These are phyloP conservation scores for Paraurostyla sp. DNA, from an alignment of 73 alveolate species.

Conservation along the genomic window DNA sequence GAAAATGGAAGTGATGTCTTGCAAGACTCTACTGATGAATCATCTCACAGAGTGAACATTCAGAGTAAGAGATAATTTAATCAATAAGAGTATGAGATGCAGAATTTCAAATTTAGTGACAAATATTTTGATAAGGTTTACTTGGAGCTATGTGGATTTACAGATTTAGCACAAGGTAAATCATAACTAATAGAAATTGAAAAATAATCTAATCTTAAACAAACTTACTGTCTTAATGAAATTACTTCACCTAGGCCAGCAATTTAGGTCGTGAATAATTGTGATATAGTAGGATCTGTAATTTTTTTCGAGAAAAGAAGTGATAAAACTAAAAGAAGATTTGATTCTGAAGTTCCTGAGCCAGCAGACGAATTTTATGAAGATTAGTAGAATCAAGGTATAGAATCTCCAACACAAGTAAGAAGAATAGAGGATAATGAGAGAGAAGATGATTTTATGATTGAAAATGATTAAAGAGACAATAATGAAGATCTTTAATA, in stretches of 20 bases:
- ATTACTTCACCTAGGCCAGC: not conserved
- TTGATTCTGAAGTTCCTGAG: not conserved
- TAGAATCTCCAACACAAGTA: not conserved
- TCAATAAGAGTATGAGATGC: not conserved
- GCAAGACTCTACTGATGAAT: not conserved
- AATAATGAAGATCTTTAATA: no score
- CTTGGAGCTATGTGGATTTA: constrained; percentile 15
- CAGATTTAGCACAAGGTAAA: not conserved
- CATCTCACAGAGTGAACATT: not conserved
- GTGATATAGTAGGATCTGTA: constrained; percentile 14
- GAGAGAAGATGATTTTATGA: no score
- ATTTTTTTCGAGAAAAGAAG: constrained; percentile 21
- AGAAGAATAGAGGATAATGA: not conserved
- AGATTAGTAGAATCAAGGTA: no score
- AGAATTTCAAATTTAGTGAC: constrained; percentile 8
- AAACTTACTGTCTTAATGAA: not conserved
- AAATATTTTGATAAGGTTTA: constrained; percentile 33
- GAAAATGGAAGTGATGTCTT: not conserved
- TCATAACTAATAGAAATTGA: not conserved
- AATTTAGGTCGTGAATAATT: not conserved
- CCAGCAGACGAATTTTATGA: not conserved
- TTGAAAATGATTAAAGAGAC: no score
- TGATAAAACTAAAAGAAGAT: not conserved
- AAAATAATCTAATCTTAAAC: no score
- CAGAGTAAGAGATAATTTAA: not conserved